Percentiles rank a stretch among this genome's conserved stretches.
Evolutionary conservation across 306 rosid genomes (phyloP).

Genomic region (Ochetophila trinervis): DNA sequence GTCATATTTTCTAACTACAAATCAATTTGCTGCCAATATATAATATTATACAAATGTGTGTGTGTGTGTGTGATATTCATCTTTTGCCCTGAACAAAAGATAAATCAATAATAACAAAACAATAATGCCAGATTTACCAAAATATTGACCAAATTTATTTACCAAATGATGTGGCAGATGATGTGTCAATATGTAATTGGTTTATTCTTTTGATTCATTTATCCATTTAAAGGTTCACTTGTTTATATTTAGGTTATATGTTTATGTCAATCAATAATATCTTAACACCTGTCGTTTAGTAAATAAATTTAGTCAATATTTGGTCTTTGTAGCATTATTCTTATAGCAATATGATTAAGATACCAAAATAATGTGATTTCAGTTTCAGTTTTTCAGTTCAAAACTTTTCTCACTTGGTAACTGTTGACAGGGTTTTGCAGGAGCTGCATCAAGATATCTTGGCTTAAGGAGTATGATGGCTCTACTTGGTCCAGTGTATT

Average conservation of each 20-base stretch:
- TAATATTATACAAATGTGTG: neutral
- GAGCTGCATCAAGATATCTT: conserved; percentile 87
- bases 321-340: too few relatives aligned
- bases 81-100: neutral
- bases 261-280: too few relatives aligned
- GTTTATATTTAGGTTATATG: too few relatives aligned
- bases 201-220: too few relatives aligned
- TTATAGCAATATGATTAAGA: neutral
- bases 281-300: too few relatives aligned
- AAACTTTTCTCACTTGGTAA: conserved; percentile 17
- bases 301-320: too few relatives aligned
- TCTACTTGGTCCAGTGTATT: conserved; percentile 88
- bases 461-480: conserved; percentile 87
- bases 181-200: too few relatives aligned
- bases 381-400: neutral
- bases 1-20: conserved; percentile 26
- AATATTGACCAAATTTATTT: too few relatives aligned
- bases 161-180: too few relatives aligned
- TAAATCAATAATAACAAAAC: neutral
- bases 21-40: neutral
- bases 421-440: conserved; percentile 68
- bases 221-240: too few relatives aligned
- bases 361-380: neutral
- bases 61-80: neutral
- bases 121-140: too few relatives aligned